phyloP scores from a whole-genome alignment of 78 protist genomes.

The Emiliania huxleyi region DNA sequence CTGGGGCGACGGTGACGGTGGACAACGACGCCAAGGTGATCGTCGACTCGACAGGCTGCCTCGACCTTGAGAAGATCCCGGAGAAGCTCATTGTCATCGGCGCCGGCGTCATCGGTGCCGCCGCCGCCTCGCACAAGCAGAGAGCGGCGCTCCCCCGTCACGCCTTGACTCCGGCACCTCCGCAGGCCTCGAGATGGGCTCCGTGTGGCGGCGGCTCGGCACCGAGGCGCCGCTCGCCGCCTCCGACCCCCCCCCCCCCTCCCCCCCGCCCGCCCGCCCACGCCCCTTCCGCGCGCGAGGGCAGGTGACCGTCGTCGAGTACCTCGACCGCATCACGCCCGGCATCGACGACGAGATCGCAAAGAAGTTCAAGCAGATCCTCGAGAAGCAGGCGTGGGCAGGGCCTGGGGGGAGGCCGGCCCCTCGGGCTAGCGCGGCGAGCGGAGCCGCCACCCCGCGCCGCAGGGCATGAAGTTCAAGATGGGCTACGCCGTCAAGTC shows the following conservation, averaged over 20 bases:
- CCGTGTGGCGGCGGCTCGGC: conserved; percentile 23
- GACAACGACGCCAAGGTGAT: conserved; percentile 81
- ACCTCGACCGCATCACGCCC: conserved; percentile 67
- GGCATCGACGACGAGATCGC: conserved; percentile 35
- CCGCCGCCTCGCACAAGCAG: no score
- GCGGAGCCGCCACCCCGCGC: no score
- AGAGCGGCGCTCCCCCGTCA: no score
- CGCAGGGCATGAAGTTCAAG: conserved; percentile 89
- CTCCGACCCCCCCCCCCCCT: not conserved
- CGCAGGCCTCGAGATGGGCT: conserved; percentile 92
- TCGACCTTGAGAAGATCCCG: conserved; percentile 86
- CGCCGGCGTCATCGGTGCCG: conserved; percentile 99
- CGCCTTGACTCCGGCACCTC: no score
- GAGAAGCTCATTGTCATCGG: conserved; percentile 91
- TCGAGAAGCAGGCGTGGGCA: not conserved
- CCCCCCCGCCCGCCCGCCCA: no score
- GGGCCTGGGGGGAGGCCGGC: no score
- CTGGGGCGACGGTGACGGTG: conserved; percentile 55
- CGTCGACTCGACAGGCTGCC: conserved; percentile 96
- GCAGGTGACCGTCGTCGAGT: conserved; percentile 98
- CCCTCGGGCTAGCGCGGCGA: no score
- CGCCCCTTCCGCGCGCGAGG: not conserved
- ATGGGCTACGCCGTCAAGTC: no score
- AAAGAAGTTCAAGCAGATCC: not conserved
- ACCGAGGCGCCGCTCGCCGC: not conserved